Evolutionary conservation across 331 rosid species (phyloP).

Genomic region (Acacia concinna): DNA sequence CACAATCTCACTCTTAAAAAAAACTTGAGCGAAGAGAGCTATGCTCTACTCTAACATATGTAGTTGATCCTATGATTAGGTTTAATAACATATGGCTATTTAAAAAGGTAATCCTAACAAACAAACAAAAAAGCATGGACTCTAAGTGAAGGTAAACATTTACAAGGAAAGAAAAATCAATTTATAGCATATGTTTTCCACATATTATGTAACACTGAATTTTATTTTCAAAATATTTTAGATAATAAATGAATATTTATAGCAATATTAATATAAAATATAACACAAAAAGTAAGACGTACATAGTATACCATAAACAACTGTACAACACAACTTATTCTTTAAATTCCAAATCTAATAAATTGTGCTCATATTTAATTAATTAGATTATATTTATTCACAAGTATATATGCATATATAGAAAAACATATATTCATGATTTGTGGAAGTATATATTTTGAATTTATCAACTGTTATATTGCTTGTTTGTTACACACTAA

Average conservation of each 20-base stretch:
- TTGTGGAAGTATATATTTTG: not conserved
- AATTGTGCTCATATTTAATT: too few relatives aligned
- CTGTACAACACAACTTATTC: not conserved
- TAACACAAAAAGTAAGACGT: not conserved
- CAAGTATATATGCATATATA: not conserved
- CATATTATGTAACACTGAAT: not conserved
- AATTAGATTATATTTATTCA: not conserved
- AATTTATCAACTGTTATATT: not conserved
- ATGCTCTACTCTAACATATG: too few relatives aligned
- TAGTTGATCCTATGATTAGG: too few relatives aligned
- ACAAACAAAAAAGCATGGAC: not conserved
- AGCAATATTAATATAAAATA: not conserved
- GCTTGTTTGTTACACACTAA: not conserved
- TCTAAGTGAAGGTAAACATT: not conserved
- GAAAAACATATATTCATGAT: not conserved
- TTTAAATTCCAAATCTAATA: not conserved
- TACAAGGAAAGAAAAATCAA: not conserved
- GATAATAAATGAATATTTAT: not conserved
- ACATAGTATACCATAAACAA: not conserved
- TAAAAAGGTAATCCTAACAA: not conserved
- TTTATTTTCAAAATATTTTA: not conserved
- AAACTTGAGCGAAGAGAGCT: not conserved
- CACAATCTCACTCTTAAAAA: too few relatives aligned
- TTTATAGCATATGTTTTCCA: not conserved
- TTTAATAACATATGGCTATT: not conserved